Evolutionary conservation across 2,329 filamentous ascomycete species (phyloP).

Genomic region (Xylaria sp.): DNA sequence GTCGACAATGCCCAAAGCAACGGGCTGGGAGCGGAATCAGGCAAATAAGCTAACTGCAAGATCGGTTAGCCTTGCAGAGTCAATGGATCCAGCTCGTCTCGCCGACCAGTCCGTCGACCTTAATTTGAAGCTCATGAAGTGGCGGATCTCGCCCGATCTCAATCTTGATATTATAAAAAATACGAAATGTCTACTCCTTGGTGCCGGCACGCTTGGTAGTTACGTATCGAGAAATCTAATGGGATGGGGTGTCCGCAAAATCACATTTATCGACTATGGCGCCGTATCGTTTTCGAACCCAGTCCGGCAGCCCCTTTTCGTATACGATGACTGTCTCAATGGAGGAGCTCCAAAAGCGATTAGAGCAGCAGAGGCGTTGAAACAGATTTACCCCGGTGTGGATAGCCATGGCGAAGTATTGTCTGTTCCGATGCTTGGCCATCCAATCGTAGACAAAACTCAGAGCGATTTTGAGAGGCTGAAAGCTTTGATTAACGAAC

Average conservation of each 20-base stretch:
- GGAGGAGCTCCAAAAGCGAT: slow-evolving; percentile 87
- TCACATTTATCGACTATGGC: slow-evolving; percentile 96
- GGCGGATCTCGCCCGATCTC: slow-evolving; percentile 90
- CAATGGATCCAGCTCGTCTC: slow-evolving; percentile 88
- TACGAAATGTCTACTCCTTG: slow-evolving; percentile 89
- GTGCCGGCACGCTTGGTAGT: slow-evolving; percentile 91
- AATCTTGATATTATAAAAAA: slow-evolving; percentile 89
- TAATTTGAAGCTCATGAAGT: slow-evolving; percentile 98
- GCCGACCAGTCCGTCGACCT: slow-evolving; percentile 96
- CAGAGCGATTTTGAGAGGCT: slow-evolving; percentile 81
- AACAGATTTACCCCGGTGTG: slow-evolving; percentile 90
- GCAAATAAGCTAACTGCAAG: slow-evolving; percentile 81
- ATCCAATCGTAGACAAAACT: slow-evolving; percentile 82
- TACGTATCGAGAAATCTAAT: slow-evolving; percentile 93
- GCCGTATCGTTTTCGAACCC: slow-evolving; percentile 96
- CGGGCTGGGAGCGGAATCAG: slow-evolving; percentile 91
- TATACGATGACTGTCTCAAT: slow-evolving; percentile 86
- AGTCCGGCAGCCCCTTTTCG: slow-evolving; percentile 91
- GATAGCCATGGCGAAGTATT: slow-evolving; percentile 83
- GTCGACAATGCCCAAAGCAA: slow-evolving; percentile 82
- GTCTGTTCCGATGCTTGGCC: slow-evolving; percentile 94
- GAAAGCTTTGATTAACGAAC: slow-evolving; percentile 78
- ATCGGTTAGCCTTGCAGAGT: slow-evolving; percentile 85
- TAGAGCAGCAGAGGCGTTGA: slow-evolving; percentile 81
- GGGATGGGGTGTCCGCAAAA: slow-evolving; percentile 94